Conservation (phyloP, 106 monocot species). For the Apostasia ramifera region DNA sequence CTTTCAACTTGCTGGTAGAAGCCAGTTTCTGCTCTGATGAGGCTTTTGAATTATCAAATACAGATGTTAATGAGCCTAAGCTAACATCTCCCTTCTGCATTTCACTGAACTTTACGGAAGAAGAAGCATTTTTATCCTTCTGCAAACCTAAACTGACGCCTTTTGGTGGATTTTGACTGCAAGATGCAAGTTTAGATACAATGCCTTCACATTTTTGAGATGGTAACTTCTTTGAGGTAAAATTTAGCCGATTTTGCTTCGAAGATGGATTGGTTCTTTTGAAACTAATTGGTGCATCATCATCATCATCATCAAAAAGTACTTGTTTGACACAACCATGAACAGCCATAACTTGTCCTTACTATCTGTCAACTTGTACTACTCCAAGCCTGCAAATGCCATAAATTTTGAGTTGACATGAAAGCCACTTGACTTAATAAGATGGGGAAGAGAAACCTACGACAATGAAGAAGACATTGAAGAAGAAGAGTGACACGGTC, state of each 20-base stretch:
- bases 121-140: slow-evolving; percentile 15
- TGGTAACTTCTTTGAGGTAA: slow-evolving; percentile 21
- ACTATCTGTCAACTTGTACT: neutral
- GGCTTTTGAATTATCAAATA: neutral
- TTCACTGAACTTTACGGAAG: slow-evolving; percentile 8
- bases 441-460: too few relatives aligned
- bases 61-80: slow-evolving; percentile 4
- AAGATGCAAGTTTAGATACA: slow-evolving; percentile 1
- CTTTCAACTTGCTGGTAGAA: neutral
- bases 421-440: too few relatives aligned
- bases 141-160: slow-evolving; percentile 6
- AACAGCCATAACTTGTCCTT: slow-evolving; percentile 22
- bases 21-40: slow-evolving; percentile 10
- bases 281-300: slow-evolving; percentile 40
- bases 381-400: neutral
- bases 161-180: slow-evolving; percentile 7
- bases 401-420: neutral
- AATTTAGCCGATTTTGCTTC: slow-evolving; percentile 24
- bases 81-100: slow-evolving; percentile 3
- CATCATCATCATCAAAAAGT: slow-evolving; percentile 40
- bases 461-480: too few relatives aligned
- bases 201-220: slow-evolving; percentile 25
- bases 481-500: too few relatives aligned
- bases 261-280: slow-evolving; percentile 26
- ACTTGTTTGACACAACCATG: slow-evolving; percentile 20